These are phyloP conservation scores for Nowakowskiella sp. DNA, from an alignment of 192 early-diverging fungal species.

Conservation along the genomic window DNA sequence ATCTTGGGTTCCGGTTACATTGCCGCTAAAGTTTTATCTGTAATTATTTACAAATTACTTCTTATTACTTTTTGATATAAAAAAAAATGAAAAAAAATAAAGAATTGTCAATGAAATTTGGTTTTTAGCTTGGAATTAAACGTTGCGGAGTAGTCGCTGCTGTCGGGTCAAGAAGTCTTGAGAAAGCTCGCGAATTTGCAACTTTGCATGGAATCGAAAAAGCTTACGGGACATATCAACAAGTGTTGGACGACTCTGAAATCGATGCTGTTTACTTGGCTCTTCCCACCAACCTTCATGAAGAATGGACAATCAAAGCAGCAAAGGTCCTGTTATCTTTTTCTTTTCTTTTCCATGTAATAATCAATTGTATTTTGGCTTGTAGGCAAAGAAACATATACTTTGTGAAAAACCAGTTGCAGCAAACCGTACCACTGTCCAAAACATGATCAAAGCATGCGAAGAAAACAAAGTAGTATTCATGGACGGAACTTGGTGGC, in stretches of 20 bases:
- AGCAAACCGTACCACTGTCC: constrained; percentile 2
- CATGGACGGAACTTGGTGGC: constrained; percentile 20
- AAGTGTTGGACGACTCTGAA: constrained; percentile 11
- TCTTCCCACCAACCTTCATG: constrained; percentile 11
- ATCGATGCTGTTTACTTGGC: constrained; percentile 19
- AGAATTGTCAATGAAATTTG: too few species aligned
- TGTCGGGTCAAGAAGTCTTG: constrained; percentile 6
- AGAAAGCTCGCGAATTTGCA: constrained; percentile 9
- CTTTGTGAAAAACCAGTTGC: constrained; percentile 21
- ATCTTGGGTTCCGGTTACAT: constrained; percentile 14
- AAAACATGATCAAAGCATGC: constrained; percentile 8
- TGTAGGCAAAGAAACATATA: constrained; percentile 19
- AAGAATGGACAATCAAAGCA: constrained; percentile 17
- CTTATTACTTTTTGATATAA: too few species aligned
- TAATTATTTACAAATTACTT: too few species aligned
- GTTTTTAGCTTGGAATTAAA: too few species aligned
- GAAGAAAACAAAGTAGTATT: constrained; percentile 12
- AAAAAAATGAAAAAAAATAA: too few species aligned
- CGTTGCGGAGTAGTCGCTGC: too few species aligned
- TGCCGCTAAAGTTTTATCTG: constrained; percentile 15
- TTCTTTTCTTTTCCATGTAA: not conserved
- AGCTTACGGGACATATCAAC: constrained; percentile 15
- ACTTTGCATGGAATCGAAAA: constrained; percentile 5
- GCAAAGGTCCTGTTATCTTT: constrained; percentile 5
- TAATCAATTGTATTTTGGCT: not conserved